These are phyloP conservation scores for Colletotrichum sp. DNA, from an alignment of 2,329 filamentous ascomycete genomes.

Conservation along the genomic window DNA sequence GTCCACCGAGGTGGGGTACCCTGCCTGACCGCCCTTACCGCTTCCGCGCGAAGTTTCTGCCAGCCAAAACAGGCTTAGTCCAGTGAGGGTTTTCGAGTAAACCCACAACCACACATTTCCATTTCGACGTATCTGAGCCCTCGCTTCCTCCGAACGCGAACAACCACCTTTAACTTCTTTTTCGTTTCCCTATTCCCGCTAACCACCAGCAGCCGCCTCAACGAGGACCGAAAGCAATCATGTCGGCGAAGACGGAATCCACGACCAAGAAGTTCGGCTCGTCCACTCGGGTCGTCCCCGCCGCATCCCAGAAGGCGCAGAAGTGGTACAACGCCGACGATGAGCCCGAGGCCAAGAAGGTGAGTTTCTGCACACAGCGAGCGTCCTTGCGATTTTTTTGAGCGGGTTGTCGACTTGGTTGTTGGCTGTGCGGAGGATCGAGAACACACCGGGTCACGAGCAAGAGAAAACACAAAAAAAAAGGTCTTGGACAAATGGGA, in stretches of 20 bases:
- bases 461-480: neutral
- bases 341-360: conserved; percentile 88
- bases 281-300: conserved; percentile 90
- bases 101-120: neutral
- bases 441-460: conserved; percentile 1
- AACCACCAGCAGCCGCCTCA: conserved; percentile 21
- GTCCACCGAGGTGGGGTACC: neutral
- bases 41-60: neutral
- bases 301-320: conserved; percentile 88
- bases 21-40: neutral
- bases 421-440: neutral
- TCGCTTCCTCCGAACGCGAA: conserved; percentile 14
- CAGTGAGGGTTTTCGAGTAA: neutral
- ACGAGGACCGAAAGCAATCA: conserved; percentile 44
- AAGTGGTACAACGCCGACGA: conserved; percentile 99
- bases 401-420: neutral
- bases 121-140: neutral
- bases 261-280: conserved; percentile 97
- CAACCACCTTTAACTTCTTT: conserved; percentile 19
- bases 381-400: neutral
- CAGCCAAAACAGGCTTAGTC: neutral
- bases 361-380: conserved; percentile 61
- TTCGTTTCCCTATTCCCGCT: conserved; percentile 24
- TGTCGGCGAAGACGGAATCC: conserved; percentile 74
- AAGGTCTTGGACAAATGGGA: neutral